phyloP scores from a whole-genome alignment of 352 stramenopile species.

The Phytophthora constricta region DNA sequence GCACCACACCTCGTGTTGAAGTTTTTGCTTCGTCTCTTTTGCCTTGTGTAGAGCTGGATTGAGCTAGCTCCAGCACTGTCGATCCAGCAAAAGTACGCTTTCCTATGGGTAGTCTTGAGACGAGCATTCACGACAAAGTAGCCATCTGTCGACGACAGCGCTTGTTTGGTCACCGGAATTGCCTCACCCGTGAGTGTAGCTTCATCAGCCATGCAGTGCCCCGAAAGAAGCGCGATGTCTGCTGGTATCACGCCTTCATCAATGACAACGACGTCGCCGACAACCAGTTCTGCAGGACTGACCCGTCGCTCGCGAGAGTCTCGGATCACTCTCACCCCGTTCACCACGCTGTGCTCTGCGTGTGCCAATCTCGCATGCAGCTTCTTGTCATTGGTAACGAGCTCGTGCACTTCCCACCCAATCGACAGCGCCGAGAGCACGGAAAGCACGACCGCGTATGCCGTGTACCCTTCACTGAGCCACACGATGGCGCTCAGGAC shows the following conservation, averaged over 20 bases:
- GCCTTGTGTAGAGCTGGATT: conserved; percentile 31
- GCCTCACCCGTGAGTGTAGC: conserved; percentile 81
- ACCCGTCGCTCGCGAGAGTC: conserved; percentile 55
- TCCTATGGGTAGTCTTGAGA: conserved; percentile 58
- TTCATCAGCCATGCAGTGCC: conserved; percentile 78
- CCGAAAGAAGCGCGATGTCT: conserved; percentile 66
- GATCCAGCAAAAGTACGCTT: conserved; percentile 70
- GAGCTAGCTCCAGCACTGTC: conserved; percentile 48
- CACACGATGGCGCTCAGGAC: conserved; percentile 70
- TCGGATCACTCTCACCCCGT: conserved; percentile 64
- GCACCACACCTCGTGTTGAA: conserved; percentile 58
- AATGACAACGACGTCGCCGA: conserved; percentile 74
- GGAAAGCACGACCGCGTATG: conserved; percentile 72
- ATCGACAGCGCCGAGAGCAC: conserved; percentile 72
- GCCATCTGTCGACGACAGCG: conserved; percentile 7
- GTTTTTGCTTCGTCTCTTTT: conserved; percentile 35
- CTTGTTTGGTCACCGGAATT: conserved; percentile 81
- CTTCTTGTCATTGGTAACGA: conserved; percentile 69
- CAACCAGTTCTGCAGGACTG: conserved; percentile 55
- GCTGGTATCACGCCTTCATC: conserved; percentile 68
- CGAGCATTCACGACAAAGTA: conserved; percentile 34
- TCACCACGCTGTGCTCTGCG: conserved; percentile 61
- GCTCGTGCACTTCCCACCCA: conserved; percentile 69
- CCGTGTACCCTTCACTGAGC: conserved; percentile 70
- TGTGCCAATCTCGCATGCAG: conserved; percentile 61